Evolutionary conservation across 352 stramenopile genomes (phyloP).

Genomic region (Albugo candida): DNA sequence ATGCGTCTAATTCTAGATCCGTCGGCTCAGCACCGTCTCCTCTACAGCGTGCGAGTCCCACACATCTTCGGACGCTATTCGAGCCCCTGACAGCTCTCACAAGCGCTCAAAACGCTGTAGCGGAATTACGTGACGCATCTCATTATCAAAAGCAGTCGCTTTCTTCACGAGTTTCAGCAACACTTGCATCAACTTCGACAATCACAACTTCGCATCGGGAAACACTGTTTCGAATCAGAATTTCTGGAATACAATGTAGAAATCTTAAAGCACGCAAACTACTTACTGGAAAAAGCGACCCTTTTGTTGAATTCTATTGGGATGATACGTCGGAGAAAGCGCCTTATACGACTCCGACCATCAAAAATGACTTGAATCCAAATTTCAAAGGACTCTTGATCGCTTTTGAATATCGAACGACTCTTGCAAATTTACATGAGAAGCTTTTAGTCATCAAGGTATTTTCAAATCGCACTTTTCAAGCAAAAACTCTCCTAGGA

Average conservation of each 20-base stretch:
- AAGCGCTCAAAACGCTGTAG: no score
- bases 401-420: constrained; percentile 67
- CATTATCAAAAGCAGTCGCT: no score
- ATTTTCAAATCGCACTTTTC: constrained; percentile 65
- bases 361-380: constrained; percentile 73
- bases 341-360: constrained; percentile 62
- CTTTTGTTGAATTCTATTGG: constrained; percentile 80
- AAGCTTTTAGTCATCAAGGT: constrained; percentile 54
- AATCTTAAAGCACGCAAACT: constrained; percentile 52
- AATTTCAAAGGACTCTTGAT: constrained; percentile 79
- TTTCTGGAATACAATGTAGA: constrained; percentile 75
- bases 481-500: constrained; percentile 56
- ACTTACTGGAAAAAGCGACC: constrained; percentile 69
- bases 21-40: no score
- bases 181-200: no score
- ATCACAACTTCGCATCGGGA: no score
- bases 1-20: no score
- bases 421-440: constrained; percentile 33
- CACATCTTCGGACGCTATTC: no score
- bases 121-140: no score
- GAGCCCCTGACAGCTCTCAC: no score
- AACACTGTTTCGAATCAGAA: constrained; percentile 50
- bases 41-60: no score
- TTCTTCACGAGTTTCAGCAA: no score
- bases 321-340: constrained; percentile 42